Evolutionary conservation across 2,329 filamentous ascomycete species (phyloP).

Genomic region (Atkinsonella texensis): DNA sequence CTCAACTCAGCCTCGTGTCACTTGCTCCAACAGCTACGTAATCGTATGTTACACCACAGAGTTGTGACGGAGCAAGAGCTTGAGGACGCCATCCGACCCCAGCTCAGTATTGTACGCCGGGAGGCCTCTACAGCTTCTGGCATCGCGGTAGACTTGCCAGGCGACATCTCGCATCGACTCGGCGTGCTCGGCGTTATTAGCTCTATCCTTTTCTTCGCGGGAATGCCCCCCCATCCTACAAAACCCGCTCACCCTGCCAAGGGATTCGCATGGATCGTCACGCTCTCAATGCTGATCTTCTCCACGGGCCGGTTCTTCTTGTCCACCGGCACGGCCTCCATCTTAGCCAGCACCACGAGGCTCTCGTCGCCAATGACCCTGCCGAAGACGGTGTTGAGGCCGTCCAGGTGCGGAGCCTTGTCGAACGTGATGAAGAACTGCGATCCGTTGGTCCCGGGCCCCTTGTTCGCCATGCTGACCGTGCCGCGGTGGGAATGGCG

Average conservation of each 20-base stretch:
- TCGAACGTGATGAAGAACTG: slow-evolving; percentile 77
- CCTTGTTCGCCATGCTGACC: slow-evolving; percentile 70
- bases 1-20: not conserved
- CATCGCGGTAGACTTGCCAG: no score
- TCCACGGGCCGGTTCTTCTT: slow-evolving; percentile 66
- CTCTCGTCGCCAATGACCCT: slow-evolving; percentile 56
- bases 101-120: no score
- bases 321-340: slow-evolving; percentile 63
- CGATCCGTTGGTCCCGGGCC: slow-evolving; percentile 59
- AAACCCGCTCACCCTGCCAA: slow-evolving; percentile 46
- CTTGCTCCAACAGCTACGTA: no score
- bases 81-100: no score
- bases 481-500: slow-evolving; percentile 57
- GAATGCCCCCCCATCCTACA: not conserved
- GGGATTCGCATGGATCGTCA: slow-evolving; percentile 72
- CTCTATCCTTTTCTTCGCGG: no score
- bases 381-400: slow-evolving; percentile 75
- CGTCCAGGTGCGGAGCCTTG: slow-evolving; percentile 68
- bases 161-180: no score
- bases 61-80: no score
- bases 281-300: slow-evolving; percentile 50
- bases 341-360: slow-evolving; percentile 51
- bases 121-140: no score
- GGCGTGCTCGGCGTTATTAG: no score
- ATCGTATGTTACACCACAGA: no score